phyloP scores from a whole-genome alignment of 2,329 filamentous ascomycete species.

The Hymenoscyphus fructigenus region DNA sequence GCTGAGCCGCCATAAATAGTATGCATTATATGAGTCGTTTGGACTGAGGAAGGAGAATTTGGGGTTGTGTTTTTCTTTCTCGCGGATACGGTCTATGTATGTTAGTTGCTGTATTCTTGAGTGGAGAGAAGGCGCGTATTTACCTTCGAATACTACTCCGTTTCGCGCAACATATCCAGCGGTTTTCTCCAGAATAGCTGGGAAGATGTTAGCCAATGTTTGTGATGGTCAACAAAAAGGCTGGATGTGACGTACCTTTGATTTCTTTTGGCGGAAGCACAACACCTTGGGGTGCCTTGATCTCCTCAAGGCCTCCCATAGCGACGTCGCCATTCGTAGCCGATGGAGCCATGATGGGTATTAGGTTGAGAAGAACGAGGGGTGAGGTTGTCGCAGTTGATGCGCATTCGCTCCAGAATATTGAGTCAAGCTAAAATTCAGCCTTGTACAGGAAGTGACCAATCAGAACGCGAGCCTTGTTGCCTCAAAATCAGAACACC shows the following conservation, averaged over 20 bases:
- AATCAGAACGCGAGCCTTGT: slow-evolving; percentile 15
- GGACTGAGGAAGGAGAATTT: slow-evolving; percentile 86
- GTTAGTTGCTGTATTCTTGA: slow-evolving; percentile 19
- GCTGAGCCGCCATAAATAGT: slow-evolving; percentile 85
- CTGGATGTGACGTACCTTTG: slow-evolving; percentile 49
- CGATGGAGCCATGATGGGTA: slow-evolving; percentile 34
- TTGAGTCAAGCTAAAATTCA: slow-evolving; percentile 11
- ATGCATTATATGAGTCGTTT: slow-evolving; percentile 81
- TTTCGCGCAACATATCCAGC: slow-evolving; percentile 82
- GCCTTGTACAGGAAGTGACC: slow-evolving; percentile 9
- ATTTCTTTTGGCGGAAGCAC: slow-evolving; percentile 84
- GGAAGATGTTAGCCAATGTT: slow-evolving; percentile 26
- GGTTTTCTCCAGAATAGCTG: slow-evolving; percentile 83
- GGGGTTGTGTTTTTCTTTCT: slow-evolving; percentile 80
- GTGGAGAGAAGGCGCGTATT: slow-evolving; percentile 16
- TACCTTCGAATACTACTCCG: slow-evolving; percentile 60
- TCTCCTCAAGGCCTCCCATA: slow-evolving; percentile 57
- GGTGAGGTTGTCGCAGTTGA: background rate
- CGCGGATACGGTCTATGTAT: slow-evolving; percentile 70
- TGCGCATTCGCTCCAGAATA: background rate
- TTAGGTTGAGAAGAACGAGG: background rate
- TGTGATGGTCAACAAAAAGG: background rate
- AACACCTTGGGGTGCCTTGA: slow-evolving; percentile 78
- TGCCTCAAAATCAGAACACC: background rate
- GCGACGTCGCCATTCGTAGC: slow-evolving; percentile 49